Evolutionary conservation across 169 alveolate genomes (phyloP), one percentile per base, ranked within the genome.

Genomic region (Plasmodium fragile): DNA sequence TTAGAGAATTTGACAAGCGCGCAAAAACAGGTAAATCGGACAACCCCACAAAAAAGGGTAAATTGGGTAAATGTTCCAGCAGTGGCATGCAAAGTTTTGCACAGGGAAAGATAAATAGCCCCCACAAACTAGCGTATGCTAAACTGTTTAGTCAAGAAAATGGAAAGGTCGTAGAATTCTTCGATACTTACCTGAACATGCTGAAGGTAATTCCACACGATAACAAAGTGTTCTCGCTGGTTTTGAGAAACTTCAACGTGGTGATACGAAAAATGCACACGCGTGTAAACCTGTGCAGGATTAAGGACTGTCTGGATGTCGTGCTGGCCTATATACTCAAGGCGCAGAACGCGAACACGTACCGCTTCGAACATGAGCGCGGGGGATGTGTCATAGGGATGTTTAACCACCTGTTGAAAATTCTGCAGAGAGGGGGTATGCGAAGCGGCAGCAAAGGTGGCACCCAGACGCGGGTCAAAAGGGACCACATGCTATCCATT

Each of bases 251-350:
- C 55, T 91, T 91, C 45, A 91, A 16, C 73, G 53, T 65, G 16
- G 49, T 81, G 28, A 30, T 91, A 52, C 52, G 77, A 70, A 79
- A 39, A 55, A 41, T 71, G 10, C 11, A 69, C 49, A 70, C 25
- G 3, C 16, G 25, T n/a, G 73, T 91, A 11, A 81, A 28, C 75
- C 22, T 80, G 28, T 18, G 28, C 30, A 70, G 78, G 59, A 30
- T 91, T 18, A 53, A 71, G 83, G 55, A 43, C 11, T 91, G 83
- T 43, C 77, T 91, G 53, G 92, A 91, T 10, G 34, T 91, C n/a
- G 77, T 91, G 16, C 52, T 70, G 41, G 94, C 94, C 49, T 91
- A 91, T 41, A 43, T 91, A 32, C 83, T 91, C 41, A 91, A 81
- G 43, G 75, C 18, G 25, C 85, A 91, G 39, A 59, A 55, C 73